Percentiles rank a stretch among this genome's conserved stretches.
These are phyloP conservation scores for Cercospora berteroae DNA, from an alignment of 2,329 filamentous ascomycete species.

Conservation along the genomic window DNA sequence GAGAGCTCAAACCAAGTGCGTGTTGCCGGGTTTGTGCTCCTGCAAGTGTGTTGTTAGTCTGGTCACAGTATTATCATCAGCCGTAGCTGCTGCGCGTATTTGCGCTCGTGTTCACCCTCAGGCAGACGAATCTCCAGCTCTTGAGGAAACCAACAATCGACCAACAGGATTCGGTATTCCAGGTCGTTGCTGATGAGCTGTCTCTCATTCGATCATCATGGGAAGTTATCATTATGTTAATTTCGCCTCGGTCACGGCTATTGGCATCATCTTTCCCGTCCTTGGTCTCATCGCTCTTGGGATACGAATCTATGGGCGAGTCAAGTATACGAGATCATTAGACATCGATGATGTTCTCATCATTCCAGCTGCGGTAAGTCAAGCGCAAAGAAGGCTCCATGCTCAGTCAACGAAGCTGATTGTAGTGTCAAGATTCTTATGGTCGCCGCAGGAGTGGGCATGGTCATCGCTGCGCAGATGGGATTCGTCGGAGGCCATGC, in stretches of 20 bases:
- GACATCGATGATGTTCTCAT: slow-evolving; percentile 22
- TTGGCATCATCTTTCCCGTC: slow-evolving; percentile 16
- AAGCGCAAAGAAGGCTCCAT: background rate
- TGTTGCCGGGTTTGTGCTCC: background rate
- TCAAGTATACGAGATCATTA: slow-evolving; percentile 14
- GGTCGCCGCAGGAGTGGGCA: slow-evolving; percentile 14
- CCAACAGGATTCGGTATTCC: background rate
- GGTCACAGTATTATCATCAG: slow-evolving; percentile 1
- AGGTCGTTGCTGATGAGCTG: background rate
- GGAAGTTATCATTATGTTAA: slow-evolving; percentile 14
- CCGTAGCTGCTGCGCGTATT: background rate
- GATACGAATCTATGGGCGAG: slow-evolving; percentile 12
- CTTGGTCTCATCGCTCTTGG: slow-evolving; percentile 10
- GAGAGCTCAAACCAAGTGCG: background rate
- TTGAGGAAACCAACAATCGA: background rate
- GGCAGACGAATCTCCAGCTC: background rate
- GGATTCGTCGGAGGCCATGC: slow-evolving; percentile 17
- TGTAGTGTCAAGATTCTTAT: slow-evolving; percentile 6
- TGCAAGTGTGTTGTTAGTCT: background rate
- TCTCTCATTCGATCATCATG: background rate
- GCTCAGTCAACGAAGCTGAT: background rate
- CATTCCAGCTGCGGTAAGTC: slow-evolving; percentile 17
- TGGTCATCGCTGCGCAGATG: slow-evolving; percentile 14
- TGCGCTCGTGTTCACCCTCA: background rate
- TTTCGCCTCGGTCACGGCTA: slow-evolving; percentile 13